These are phyloP conservation scores for Claviceps sorghi DNA, from an alignment of 2,329 filamentous ascomycete species.

Conservation along the genomic window DNA sequence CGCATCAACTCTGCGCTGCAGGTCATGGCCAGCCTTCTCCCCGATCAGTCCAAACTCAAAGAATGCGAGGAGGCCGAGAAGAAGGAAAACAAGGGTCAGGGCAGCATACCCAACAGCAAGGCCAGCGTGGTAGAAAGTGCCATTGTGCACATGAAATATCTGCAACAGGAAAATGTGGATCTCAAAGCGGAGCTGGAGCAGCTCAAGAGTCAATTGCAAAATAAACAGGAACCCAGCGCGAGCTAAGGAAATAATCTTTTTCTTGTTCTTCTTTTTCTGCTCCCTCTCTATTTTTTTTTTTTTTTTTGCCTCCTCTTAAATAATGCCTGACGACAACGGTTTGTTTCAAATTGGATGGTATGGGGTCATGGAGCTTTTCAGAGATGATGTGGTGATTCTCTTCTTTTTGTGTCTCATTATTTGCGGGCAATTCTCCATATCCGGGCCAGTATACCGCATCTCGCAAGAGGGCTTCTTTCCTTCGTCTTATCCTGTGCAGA, in stretches of 20 bases:
- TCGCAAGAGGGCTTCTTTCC: too few species aligned
- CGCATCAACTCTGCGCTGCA: conserved; percentile 88
- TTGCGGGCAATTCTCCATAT: background rate
- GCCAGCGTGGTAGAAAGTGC: conserved; percentile 95
- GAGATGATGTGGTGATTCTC: background rate
- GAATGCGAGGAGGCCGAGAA: conserved; percentile 10
- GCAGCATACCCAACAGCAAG: conserved; percentile 62
- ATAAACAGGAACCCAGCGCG: conserved; percentile 1
- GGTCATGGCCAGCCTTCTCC: conserved; percentile 80
- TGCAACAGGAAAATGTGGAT: conserved; percentile 59
- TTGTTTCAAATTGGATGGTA: background rate
- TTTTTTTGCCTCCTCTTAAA: background rate
- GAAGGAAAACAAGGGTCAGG: conserved; percentile 21
- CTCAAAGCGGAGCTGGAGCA: conserved; percentile 46
- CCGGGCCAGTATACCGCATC: too few species aligned
- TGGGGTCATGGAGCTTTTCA: background rate
- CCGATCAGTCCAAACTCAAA: conserved; percentile 33
- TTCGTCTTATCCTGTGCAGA: too few species aligned
- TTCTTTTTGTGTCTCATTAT: too few species aligned
- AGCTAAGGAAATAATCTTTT: background rate
- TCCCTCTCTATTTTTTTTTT: background rate
- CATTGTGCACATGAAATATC: conserved; percentile 81
- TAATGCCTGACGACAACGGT: background rate
- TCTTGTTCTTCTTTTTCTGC: background rate
- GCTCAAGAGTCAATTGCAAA: conserved; percentile 19